Percentiles rank a stretch among this genome's conserved stretches.
Conservation (phyloP, 208 protist genomes). For the Trypanosoma platydactyli region DNA sequence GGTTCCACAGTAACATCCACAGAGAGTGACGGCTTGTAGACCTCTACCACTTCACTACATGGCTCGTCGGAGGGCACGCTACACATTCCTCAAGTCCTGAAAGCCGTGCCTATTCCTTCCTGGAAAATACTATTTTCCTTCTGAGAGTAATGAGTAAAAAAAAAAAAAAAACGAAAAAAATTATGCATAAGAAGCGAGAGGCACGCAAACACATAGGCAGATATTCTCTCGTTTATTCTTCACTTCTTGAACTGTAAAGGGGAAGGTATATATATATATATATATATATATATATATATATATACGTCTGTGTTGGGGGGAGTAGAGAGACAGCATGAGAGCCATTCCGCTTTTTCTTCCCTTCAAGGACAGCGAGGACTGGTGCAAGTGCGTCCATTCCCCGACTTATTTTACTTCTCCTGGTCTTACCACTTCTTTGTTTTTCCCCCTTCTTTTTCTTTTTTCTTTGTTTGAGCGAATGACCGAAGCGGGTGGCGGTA, state of each 20-base stretch:
- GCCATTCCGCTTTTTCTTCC: too few species aligned
- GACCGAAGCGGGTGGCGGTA: too few species aligned
- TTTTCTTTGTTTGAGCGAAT: background rate
- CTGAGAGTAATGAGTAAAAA: background rate
- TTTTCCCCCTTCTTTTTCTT: constrained; percentile 15
- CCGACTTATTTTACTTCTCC: background rate
- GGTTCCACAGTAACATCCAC: constrained; percentile 59
- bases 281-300: constrained; percentile 1
- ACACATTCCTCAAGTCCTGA: constrained; percentile 9
- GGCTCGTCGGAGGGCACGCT: constrained; percentile 2
- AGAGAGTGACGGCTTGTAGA: constrained; percentile 70
- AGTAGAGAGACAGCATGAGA: too few species aligned
- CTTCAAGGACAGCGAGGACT: too few species aligned
- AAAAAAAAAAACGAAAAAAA: background rate
- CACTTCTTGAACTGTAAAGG: background rate
- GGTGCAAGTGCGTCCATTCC: too few species aligned
- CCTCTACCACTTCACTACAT: background rate
- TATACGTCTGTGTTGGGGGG: background rate
- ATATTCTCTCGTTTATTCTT: too few species aligned
- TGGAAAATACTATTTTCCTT: background rate
- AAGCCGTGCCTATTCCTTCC: constrained; percentile 22
- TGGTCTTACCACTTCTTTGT: background rate
- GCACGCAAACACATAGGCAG: too few species aligned
- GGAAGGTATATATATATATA: constrained; percentile 1
- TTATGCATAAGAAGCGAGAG: background rate